Conservation (phyloP, 2,329 filamentous ascomycete genomes). For the Talaromyces pinophilus region DNA sequence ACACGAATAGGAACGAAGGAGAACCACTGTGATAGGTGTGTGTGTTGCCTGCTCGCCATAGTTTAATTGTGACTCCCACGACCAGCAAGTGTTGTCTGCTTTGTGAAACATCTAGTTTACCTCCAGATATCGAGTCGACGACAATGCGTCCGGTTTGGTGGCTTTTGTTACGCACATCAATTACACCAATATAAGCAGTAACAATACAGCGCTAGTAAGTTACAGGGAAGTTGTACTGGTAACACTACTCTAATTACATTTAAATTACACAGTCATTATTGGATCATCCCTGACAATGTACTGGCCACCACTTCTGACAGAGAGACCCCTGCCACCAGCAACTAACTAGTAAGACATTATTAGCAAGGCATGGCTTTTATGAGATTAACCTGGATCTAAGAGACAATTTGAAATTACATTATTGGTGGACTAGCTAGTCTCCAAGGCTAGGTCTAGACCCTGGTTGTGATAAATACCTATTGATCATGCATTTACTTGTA, state of each 20-base stretch:
- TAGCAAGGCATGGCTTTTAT: too few relatives aligned
- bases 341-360: too few relatives aligned
- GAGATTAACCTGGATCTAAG: too few relatives aligned
- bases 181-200: neutral
- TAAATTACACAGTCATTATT: neutral
- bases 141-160: neutral
- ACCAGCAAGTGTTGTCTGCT: neutral
- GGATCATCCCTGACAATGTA: neutral
- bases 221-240: neutral
- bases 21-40: neutral
- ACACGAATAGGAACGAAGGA: neutral
- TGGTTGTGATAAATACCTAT: too few relatives aligned
- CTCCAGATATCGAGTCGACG: neutral
- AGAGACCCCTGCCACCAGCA: too few relatives aligned
- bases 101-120: neutral
- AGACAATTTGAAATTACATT: too few relatives aligned
- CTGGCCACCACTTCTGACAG: neutral
- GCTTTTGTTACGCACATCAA: neutral
- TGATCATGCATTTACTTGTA: too few relatives aligned
- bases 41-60: neutral
- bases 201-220: neutral
- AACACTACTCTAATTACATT: neutral
- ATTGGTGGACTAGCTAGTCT: too few relatives aligned
- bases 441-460: too few relatives aligned
- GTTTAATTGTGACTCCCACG: neutral